Evolutionary conservation across 495 filamentous ascomycete genomes (phyloP), one percentile per base, ranked within the genome.

Genomic region (Echria macrotheca): DNA sequence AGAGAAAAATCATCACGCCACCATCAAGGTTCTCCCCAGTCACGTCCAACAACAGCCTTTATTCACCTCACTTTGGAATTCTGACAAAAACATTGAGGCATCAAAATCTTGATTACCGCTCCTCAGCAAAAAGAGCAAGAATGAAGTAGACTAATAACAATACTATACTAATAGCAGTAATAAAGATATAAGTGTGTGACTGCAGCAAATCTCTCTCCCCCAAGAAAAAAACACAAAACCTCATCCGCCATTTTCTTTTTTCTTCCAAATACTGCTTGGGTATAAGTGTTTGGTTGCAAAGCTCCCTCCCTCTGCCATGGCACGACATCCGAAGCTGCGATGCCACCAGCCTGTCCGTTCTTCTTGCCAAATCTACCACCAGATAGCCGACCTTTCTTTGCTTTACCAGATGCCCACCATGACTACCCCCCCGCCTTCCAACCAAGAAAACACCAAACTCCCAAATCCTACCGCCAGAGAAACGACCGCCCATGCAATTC

Each of bases 11-110:
- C 15, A 6, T 9, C 28, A 6, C 28, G 28, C 28, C 28, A 31
- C 38, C 38, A 4, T 41, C 38, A 41, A 41, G 38, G 38, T 41
- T 41, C 38, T 41, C 38, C n/a, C n/a, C n/a, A 17, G 2, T 3
- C 15, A 36, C 32, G 3, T 4, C n/a, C 5, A 36, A 3, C 32
- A 36, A 36, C 4, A 4, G 12, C n/a, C 17, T 15, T 36, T 12
- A 36, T 15, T 36, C 12, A 5, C 12, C 5, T 36, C 32, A n/a
- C 32, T 5, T n/a, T n/a, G n/a, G n/a, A n/a, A n/a, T n/a, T n/a
- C 32, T 36, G 35, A 37, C 14, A 37, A 9, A 14, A 17, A 37
- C 35, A 6, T 17, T 18, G 21, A 35, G n/a, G 8, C 12, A 7
- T 41, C 19, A 4, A 21, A 24, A 21, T 24, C 17, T 7, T 5